A percentile compares a stretch with the other conserved stretches of the same genome.
These are phyloP conservation scores for Aspergillus fischeri DNA, from an alignment of 2,329 filamentous ascomycete genomes.

Conservation along the genomic window DNA sequence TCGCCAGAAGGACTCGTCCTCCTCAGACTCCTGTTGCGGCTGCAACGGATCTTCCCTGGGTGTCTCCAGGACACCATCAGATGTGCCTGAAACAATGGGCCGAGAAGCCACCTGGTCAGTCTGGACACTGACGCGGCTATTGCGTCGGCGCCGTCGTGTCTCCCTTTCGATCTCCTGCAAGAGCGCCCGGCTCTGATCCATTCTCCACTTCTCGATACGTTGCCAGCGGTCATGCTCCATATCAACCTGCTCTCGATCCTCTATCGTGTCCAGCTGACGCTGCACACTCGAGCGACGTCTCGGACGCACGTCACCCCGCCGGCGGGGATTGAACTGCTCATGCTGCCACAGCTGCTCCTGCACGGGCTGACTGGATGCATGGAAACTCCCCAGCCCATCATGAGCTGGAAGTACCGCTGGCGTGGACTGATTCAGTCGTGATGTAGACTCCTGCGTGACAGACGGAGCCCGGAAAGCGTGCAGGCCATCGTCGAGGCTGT, in stretches of 20 bases:
- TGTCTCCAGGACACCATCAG: constrained; percentile 40
- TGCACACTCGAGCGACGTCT: constrained; percentile 56
- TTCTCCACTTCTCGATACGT: constrained; percentile 85
- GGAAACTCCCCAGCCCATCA: constrained; percentile 86
- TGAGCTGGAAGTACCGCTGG: constrained; percentile 79
- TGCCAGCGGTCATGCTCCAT: constrained; percentile 71
- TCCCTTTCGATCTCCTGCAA: constrained; percentile 87
- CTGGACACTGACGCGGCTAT: constrained; percentile 23
- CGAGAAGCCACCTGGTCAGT: constrained; percentile 13
- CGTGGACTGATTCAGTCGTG: constrained; percentile 52
- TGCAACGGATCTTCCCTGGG: constrained; percentile 51
- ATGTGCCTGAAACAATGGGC: constrained; percentile 14
- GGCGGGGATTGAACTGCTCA: constrained; percentile 74
- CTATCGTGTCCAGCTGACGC: constrained; percentile 52
- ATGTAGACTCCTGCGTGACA: constrained; percentile 39
- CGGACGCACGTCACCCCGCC: constrained; percentile 47
- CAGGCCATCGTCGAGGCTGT: constrained; percentile 88
- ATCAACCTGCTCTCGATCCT: constrained; percentile 53
- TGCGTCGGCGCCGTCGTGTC: constrained; percentile 60
- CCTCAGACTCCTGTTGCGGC: constrained; percentile 36
- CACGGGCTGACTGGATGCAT: constrained; percentile 56
- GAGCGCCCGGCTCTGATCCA: constrained; percentile 83
- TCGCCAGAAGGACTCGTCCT: constrained; percentile 69
- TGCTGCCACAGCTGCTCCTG: constrained; percentile 88
- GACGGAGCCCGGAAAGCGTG: constrained; percentile 74